phyloP scores from a whole-genome alignment of 2,329 filamentous ascomycete genomes.

The Neurospora sp. region DNA sequence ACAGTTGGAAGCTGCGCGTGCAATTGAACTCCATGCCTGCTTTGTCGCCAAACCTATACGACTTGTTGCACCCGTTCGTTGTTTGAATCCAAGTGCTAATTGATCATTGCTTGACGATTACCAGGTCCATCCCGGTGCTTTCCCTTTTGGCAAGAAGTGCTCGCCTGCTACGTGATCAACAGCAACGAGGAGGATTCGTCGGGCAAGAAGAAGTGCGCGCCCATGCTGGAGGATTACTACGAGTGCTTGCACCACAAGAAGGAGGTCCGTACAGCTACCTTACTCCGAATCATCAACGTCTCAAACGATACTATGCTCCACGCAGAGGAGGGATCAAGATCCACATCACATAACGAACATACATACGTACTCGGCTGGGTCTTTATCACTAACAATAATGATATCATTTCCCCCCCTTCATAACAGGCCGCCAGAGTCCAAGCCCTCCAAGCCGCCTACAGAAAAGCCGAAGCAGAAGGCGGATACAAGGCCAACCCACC shows the following conservation, averaged over 20 bases:
- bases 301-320: slow-evolving; percentile 2
- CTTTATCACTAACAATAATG: slow-evolving; percentile 1
- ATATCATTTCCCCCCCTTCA: not conserved
- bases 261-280: slow-evolving; percentile 56
- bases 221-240: slow-evolving; percentile 90
- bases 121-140: slow-evolving; percentile 72
- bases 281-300: not conserved
- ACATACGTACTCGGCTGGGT: too few species aligned
- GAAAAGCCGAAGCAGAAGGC: slow-evolving; percentile 60
- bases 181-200: slow-evolving; percentile 66
- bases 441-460: slow-evolving; percentile 75
- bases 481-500: slow-evolving; percentile 72
- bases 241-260: slow-evolving; percentile 99
- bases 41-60: not conserved
- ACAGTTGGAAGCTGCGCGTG: too few species aligned
- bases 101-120: slow-evolving; percentile 7
- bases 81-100: not conserved
- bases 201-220: slow-evolving; percentile 79
- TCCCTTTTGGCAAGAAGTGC: slow-evolving; percentile 98
- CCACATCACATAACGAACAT: not conserved
- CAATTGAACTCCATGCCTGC: not conserved
- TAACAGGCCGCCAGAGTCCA: slow-evolving; percentile 65
- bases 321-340: slow-evolving; percentile 1
- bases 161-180: slow-evolving; percentile 97
- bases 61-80: not conserved